Base-by-base conservation (phyloP, 116 monocot genomes). In the Zostera marina region DNA sequence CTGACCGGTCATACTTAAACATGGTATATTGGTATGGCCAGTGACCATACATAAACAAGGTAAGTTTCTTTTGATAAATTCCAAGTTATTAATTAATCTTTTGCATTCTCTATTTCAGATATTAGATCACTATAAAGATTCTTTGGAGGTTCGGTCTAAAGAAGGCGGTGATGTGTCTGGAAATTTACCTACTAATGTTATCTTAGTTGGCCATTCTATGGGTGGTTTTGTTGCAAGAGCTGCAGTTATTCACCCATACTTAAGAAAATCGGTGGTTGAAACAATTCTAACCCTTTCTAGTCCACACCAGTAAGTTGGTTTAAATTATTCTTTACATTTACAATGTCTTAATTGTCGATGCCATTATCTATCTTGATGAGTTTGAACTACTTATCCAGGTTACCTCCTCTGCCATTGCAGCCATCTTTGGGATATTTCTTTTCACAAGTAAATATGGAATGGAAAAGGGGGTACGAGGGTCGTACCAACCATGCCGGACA, bases 211-310 rank as follows among this genome's bases (percentile, higher is more conserved):
- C 8, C 96, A 96, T 72, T 96, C 96, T 39, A 96, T 96, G 96
- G 96, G 96, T 71, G 96, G 96, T 10, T 89, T 96, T 74, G 96
- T 96, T 26, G 89, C 96, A 32, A 77, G 96, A 77, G 89, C 96
- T 70, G 89, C 80, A 19, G 44, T 78, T 59, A 72, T 96, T 21
- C 89, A 85, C 62, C 89, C 85, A 56, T 59, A 59, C 47, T 72
- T 96, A 44, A 67, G 85, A 47, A 88, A 78, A 26, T 74, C 72
- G 44, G 67, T 82, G 19, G 85, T 96, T 54, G 76, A 96, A 61
- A 96, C 96, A 55, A 68, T 89, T 63, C 21, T 96, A 25, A 96
- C 94, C 25, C 89, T 96, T 46, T 73, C 94, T 58, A 89, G 82
- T 68, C 96, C 96, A 23, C 96, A 96, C 65, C 96, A 85, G 96